These are phyloP conservation scores for Adansonia gregorii DNA, from an alignment of 441 rosid genomes.

Conservation along the genomic window DNA sequence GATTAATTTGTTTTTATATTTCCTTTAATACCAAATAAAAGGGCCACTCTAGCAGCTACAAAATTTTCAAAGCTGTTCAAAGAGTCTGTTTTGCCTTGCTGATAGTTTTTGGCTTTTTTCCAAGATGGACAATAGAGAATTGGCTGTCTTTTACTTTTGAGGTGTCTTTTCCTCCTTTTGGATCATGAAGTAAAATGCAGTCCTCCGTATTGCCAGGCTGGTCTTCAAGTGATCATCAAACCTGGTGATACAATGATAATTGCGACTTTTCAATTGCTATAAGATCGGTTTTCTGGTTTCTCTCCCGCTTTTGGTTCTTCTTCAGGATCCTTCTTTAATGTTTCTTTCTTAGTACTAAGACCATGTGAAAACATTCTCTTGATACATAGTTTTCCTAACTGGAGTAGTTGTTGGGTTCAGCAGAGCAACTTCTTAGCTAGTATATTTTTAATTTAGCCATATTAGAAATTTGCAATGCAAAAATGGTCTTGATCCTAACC, in stretches of 20 bases:
- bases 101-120: neutral
- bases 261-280: neutral
- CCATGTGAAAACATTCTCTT: neutral
- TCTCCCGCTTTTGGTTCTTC: neutral
- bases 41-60: neutral
- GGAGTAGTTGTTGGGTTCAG: constrained; percentile 7
- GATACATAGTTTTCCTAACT: neutral
- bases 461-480: constrained; percentile 8
- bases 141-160: constrained; percentile 15
- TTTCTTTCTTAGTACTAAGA: neutral
- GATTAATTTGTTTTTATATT: neutral
- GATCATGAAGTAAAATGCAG: neutral
- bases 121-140: neutral
- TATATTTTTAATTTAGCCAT: neutral
- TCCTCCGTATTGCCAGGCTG: neutral
- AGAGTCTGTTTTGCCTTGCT: neutral
- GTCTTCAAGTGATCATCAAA: neutral
- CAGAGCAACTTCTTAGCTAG: neutral
- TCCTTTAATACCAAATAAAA: neutral
- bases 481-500: neutral
- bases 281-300: neutral
- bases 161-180: neutral
- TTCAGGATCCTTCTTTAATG: neutral
- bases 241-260: neutral
- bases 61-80: neutral